phyloP scores from a whole-genome alignment of 805 yeast species.

The Saccharomycopsis sp. region DNA sequence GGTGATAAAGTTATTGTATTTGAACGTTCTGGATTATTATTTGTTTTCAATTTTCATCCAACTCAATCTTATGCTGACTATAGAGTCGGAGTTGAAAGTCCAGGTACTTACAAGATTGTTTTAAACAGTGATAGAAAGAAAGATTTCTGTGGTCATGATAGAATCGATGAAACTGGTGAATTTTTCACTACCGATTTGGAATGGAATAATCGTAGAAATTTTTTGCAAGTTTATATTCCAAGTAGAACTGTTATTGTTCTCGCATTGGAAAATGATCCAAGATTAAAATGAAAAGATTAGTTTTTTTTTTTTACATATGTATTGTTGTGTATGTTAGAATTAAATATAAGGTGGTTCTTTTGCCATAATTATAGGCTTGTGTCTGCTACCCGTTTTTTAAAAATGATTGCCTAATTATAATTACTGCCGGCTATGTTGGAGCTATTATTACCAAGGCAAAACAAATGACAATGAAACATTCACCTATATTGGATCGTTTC shows the following conservation, averaged over 20 bases:
- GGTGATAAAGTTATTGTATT: constrained; percentile 82
- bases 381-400: too few relatives aligned
- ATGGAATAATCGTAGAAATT: constrained; percentile 79
- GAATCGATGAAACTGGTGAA: constrained; percentile 53
- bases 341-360: too few relatives aligned
- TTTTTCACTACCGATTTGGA: constrained; percentile 65
- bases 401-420: too few relatives aligned
- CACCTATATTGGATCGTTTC: too few relatives aligned
- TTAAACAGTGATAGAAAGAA: constrained; percentile 60
- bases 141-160: constrained; percentile 73
- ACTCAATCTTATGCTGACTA: constrained; percentile 77
- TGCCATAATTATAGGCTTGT: too few relatives aligned
- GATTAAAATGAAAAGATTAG: too few relatives aligned
- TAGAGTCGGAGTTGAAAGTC: constrained; percentile 77
- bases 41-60: constrained; percentile 88
- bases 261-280: constrained; percentile 32
- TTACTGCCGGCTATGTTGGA: too few relatives aligned
- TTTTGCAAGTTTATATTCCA: constrained; percentile 76
- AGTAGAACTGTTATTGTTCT: constrained; percentile 60
- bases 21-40: constrained; percentile 80
- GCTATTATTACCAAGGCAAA: too few relatives aligned
- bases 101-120: constrained; percentile 72
- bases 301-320: too few relatives aligned
- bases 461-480: too few relatives aligned
- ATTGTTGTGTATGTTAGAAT: too few relatives aligned